Evolutionary conservation across 345 rosid species (phyloP).

Genomic region (Pistacia vera): DNA sequence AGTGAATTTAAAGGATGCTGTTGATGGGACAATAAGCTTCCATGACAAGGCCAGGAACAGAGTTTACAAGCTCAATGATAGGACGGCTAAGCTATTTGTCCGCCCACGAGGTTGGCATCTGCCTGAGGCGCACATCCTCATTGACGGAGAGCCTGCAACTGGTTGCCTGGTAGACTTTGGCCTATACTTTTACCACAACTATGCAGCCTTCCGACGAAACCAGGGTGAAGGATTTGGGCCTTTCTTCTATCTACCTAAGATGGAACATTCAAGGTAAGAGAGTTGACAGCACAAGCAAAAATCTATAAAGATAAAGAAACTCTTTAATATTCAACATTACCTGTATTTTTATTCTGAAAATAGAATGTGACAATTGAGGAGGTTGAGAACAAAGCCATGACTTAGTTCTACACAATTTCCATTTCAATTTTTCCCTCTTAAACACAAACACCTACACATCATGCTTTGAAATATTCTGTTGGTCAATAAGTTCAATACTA

Average conservation of each 20-base stretch:
- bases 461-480: background rate
- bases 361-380: background rate
- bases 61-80: slow-evolving; percentile 83
- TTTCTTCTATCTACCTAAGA: slow-evolving; percentile 94
- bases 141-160: slow-evolving; percentile 83
- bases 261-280: slow-evolving; percentile 87
- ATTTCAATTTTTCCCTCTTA: background rate
- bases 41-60: slow-evolving; percentile 79
- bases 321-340: no score
- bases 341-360: no score
- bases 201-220: slow-evolving; percentile 55
- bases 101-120: slow-evolving; percentile 95
- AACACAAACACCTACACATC: background rate
- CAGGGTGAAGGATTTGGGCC: slow-evolving; percentile 90
- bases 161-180: slow-evolving; percentile 95
- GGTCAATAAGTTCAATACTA: background rate
- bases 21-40: slow-evolving; percentile 74
- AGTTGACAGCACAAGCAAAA: background rate
- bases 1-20: slow-evolving; percentile 87
- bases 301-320: no score
- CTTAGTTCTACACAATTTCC: background rate
- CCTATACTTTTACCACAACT: slow-evolving; percentile 85
- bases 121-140: slow-evolving; percentile 81
- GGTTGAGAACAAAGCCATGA: background rate
- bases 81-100: slow-evolving; percentile 80